Evolutionary conservation across 2,329 filamentous ascomycete species (phyloP).

Genomic region (Trichoderma breve): DNA sequence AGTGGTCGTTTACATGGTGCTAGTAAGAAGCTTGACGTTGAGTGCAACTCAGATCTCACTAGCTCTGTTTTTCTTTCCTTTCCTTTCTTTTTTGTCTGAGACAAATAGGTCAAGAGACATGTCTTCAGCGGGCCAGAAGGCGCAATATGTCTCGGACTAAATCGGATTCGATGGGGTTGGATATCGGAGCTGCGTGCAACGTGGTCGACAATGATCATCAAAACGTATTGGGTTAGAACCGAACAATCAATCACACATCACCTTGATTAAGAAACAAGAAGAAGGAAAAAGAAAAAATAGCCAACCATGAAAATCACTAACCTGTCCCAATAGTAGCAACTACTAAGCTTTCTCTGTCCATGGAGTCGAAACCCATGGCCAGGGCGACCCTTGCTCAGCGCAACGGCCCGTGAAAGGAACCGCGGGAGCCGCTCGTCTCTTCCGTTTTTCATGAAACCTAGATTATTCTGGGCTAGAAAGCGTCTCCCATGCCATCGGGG

Average conservation of each 20-base stretch:
- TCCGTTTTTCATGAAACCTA: background rate
- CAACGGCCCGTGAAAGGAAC: background rate
- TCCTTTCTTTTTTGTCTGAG: background rate
- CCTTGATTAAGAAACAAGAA: background rate
- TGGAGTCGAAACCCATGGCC: background rate
- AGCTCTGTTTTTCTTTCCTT: background rate
- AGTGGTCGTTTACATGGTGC: background rate
- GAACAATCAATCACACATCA: background rate
- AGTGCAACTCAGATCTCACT: background rate
- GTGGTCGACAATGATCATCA: background rate
- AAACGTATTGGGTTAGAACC: background rate
- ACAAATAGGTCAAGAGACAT: background rate
- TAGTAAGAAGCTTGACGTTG: background rate
- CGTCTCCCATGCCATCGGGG: background rate
- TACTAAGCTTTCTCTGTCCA: background rate
- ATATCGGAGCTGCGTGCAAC: background rate
- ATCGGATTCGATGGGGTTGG: background rate
- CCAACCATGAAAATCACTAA: background rate
- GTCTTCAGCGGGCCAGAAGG: background rate
- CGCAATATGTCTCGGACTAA: background rate
- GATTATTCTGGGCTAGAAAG: background rate
- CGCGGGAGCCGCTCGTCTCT: background rate
- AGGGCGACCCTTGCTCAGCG: background rate
- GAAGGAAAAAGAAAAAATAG: background rate
- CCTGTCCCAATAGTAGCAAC: background rate